phyloP scores from a whole-genome alignment of 225 moss, liverwort and hornwort species.

The Polytrichum commune region DNA sequence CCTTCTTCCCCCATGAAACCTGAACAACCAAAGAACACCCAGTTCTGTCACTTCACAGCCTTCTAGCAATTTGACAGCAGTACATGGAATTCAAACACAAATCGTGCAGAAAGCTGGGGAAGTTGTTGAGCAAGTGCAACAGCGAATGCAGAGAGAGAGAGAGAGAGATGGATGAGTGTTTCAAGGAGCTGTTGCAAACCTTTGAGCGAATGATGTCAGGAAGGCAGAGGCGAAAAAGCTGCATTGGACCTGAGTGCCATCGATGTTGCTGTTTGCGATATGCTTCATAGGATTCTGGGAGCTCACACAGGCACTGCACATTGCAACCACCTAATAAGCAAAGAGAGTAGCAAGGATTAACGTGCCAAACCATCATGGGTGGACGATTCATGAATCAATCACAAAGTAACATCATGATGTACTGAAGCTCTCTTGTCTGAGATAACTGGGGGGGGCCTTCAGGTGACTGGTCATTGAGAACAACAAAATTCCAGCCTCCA shows the following conservation, averaged over 20 bases:
- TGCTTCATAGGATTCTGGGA: constrained; percentile 57
- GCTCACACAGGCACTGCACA: constrained; percentile 53
- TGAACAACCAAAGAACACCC: constrained; percentile 22
- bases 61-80: too few relatives aligned
- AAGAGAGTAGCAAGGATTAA: background rate
- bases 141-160: too few relatives aligned
- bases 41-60: background rate
- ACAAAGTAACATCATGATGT: background rate
- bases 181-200: constrained; percentile 20
- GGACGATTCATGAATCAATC: background rate
- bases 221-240: constrained; percentile 55
- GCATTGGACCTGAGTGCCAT: constrained; percentile 75
- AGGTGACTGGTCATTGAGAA: background rate
- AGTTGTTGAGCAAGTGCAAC: background rate
- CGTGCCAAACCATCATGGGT: background rate
- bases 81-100: too few relatives aligned
- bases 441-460: background rate
- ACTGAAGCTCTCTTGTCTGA: too few relatives aligned
- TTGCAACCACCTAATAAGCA: background rate
- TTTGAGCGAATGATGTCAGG: constrained; percentile 50
- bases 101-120: background rate
- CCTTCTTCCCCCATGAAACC: constrained; percentile 54
- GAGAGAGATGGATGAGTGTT: too few relatives aligned
- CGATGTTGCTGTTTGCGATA: constrained; percentile 62
- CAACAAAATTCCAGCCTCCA: background rate